Evolutionary conservation across 768 basidiomycete species (phyloP).

Genomic region (Rhizopogon rudus): DNA sequence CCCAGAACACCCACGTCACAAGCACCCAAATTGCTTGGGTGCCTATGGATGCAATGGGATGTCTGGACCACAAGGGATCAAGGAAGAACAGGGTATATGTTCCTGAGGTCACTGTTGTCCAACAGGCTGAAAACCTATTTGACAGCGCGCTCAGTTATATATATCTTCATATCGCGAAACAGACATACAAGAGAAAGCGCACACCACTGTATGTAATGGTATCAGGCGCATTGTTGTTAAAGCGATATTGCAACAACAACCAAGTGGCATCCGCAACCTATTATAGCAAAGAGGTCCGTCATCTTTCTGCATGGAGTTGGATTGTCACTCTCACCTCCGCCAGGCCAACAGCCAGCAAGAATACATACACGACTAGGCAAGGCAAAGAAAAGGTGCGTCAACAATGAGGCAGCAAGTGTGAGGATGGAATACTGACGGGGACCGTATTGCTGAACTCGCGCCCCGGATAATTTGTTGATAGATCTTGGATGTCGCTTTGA

Average conservation of each 20-base stretch:
- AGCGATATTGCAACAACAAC: constrained; percentile 53
- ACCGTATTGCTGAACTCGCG: constrained; percentile 43
- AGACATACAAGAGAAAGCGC: constrained; percentile 44
- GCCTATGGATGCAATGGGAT: constrained; percentile 51
- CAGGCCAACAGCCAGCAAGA: constrained; percentile 45
- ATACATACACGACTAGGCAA: constrained; percentile 42
- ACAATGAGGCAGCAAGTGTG: constrained; percentile 11
- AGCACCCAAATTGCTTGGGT: constrained; percentile 57
- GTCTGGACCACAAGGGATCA: constrained; percentile 52
- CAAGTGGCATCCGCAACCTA: constrained; percentile 54
- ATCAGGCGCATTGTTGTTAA: constrained; percentile 48
- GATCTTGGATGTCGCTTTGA: constrained; percentile 40
- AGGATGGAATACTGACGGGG: constrained; percentile 36
- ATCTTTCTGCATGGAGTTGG: background rate
- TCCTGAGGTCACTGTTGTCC: constrained; percentile 53
- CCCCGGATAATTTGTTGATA: constrained; percentile 45
- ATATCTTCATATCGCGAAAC: background rate
- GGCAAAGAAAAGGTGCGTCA: constrained; percentile 2
- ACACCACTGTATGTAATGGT: constrained; percentile 37
- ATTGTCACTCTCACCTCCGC: constrained; percentile 32
- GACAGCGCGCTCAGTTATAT: constrained; percentile 3
- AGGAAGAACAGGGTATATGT: constrained; percentile 54
- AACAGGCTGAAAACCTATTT: constrained; percentile 51
- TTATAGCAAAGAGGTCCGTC: constrained; percentile 1
- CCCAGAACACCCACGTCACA: constrained; percentile 57